Conservation (phyloP, 306 rosid species). For the Arachis stenosperma region DNA sequence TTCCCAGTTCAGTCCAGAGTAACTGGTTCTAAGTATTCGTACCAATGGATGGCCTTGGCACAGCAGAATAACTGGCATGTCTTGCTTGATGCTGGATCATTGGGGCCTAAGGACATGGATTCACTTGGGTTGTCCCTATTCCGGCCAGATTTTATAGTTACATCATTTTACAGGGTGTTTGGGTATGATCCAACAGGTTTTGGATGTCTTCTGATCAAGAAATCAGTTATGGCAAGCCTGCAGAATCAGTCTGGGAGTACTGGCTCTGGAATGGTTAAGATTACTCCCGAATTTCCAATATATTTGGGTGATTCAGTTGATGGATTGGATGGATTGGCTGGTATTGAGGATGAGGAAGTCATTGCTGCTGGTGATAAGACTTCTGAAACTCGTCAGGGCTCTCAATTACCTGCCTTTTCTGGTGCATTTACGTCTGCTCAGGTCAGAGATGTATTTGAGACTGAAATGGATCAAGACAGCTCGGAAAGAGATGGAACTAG, state of each 20-base stretch:
- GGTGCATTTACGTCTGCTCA: conserved; percentile 90
- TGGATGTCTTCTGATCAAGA: conserved; percentile 94
- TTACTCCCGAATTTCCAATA: conserved; percentile 86
- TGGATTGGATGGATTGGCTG: conserved; percentile 71
- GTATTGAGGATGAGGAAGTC: conserved; percentile 64
- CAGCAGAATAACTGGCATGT: conserved; percentile 99
- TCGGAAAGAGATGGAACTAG: conserved; percentile 93
- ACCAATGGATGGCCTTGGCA: conserved; percentile 99
- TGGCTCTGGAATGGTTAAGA: conserved; percentile 95
- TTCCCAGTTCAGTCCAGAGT: conserved; percentile 97
- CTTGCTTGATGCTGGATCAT: conserved; percentile 90
- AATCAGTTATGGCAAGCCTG: conserved; percentile 85
- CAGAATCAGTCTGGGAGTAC: conserved; percentile 89
- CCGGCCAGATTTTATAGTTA: conserved; percentile 92
- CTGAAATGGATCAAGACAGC: conserved; percentile 90
- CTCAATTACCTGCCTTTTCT: conserved; percentile 90
- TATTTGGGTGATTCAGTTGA: conserved; percentile 89
- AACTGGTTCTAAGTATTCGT: conserved; percentile 92
- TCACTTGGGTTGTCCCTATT: conserved; percentile 93
- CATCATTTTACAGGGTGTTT: conserved; percentile 95
- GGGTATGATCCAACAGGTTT: conserved; percentile 97
- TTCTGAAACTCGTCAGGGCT: conserved; percentile 63
- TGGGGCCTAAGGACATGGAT: conserved; percentile 99
- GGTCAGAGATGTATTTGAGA: conserved; percentile 92
- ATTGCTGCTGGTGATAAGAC: conserved; percentile 53